A percentile compares a stretch with the other conserved stretches of the same genome.
These are phyloP conservation scores for Benincasa hispida DNA, from an alignment of 306 rosid genomes.

Conservation along the genomic window DNA sequence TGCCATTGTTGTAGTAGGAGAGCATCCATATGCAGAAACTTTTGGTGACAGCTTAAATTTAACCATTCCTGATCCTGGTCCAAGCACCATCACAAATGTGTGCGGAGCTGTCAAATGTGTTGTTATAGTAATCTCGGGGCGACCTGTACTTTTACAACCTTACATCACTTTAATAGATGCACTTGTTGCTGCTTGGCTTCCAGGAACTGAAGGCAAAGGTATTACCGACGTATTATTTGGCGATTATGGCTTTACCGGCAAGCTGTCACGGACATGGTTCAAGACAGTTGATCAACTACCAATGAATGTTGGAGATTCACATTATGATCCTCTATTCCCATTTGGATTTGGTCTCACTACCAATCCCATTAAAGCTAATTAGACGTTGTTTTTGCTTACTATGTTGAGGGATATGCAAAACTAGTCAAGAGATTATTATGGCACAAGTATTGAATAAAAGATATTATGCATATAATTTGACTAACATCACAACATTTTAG, in stretches of 20 bases:
- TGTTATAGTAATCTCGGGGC: constrained; percentile 19
- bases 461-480: no score
- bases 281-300: constrained; percentile 31
- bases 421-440: neutral
- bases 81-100: constrained; percentile 17
- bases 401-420: neutral
- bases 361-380: constrained; percentile 1
- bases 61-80: constrained; percentile 17
- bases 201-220: constrained; percentile 28
- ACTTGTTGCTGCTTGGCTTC: constrained; percentile 40
- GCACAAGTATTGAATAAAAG: neutral
- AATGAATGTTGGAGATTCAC: constrained; percentile 24
- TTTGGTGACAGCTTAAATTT: constrained; percentile 22
- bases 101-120: constrained; percentile 26
- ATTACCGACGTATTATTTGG: constrained; percentile 27
- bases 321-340: constrained; percentile 26
- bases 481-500: no score
- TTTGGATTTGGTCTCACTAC: constrained; percentile 26
- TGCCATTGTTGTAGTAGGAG: constrained; percentile 30
- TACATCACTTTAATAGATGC: constrained; percentile 18
- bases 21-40: constrained; percentile 25
- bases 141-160: constrained; percentile 23
- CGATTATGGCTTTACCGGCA: constrained; percentile 22
- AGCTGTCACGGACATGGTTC: constrained; percentile 29
- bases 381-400: neutral